Evolutionary conservation across 2,329 filamentous ascomycete genomes (phyloP), one percentile per base, ranked within the genome.

Genomic region (Coniella lustricola): DNA sequence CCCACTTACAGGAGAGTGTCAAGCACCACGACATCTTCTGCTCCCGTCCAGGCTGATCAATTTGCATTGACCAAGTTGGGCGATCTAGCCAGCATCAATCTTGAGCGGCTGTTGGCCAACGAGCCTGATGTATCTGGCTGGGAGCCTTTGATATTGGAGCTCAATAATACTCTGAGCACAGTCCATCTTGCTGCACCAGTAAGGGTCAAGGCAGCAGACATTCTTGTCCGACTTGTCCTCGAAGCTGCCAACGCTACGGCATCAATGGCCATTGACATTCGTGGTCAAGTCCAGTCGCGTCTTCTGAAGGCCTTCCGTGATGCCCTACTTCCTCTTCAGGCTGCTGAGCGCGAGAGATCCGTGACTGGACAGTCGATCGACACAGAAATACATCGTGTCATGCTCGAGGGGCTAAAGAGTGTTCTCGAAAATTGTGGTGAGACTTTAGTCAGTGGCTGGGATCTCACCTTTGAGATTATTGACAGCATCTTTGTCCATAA

Each of bases 351-450:
- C 2, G 68, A 75, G 9, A 67, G 68, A 2, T 77, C 78, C 2
- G 76, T 84, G 0, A 71, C 77, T 2, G 76, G 73, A 10, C 78
- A 81, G 46, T 68, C 80, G 0, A 81, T 81, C 0, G 85, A 93
- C 55, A 70, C 88, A 16, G 85, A 93, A 48, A 86, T 95, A 14
- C 89, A 95, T 62, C 84, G 84, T 54, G 81, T 86, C 46, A 75
- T 87, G 20, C 75, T 95, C 2, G 88, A 95, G 55, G 84, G 86
- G 0, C 70, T 95, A 7, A 90, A 89, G 62, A 83, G 76, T 48
- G 80, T 96, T 17, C 74, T 98, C 2, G 91, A 97, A 60, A 85
- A 90, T 54, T 91, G 85, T 57, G 93, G 91, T 8, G 90, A 98
- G 61, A 82, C 81, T 0, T 75, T 97, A 5, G 73, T 85, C 13